Evolutionary conservation across 2,329 filamentous ascomycete species (phyloP).

Genomic region (Penicillium freii): DNA sequence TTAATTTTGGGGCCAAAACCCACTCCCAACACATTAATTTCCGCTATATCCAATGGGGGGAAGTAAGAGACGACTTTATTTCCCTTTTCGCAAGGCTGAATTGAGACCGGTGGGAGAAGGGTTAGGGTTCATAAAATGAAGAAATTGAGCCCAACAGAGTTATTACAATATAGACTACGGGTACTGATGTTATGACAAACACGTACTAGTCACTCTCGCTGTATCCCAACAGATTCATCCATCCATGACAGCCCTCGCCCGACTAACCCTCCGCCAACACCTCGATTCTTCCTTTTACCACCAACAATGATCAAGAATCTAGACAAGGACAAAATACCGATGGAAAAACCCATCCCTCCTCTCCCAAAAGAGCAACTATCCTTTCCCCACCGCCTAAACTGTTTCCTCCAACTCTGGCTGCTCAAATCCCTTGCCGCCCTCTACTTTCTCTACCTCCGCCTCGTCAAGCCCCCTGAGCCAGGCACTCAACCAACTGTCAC

Average conservation of each 20-base stretch:
- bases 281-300: neutral
- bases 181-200: neutral
- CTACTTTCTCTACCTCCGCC: constrained; percentile 14
- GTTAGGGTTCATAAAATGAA: neutral
- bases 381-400: constrained; percentile 17
- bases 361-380: constrained; percentile 18
- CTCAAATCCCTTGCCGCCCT: constrained; percentile 15
- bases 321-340: neutral
- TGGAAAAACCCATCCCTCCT: neutral
- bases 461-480: constrained; percentile 4
- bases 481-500: neutral
- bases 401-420: constrained; percentile 23
- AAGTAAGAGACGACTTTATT: neutral
- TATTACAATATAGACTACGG: no score
- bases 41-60: neutral
- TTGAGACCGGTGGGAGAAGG: neutral
- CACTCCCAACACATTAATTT: neutral
- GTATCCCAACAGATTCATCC: neutral
- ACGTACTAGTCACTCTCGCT: neutral
- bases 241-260: neutral
- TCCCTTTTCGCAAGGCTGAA: neutral
- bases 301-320: neutral
- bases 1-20: neutral
- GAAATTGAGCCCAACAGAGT: neutral
- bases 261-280: neutral